These are phyloP conservation scores for Xenoacremonium recifei DNA, from an alignment of 2,329 filamentous ascomycete genomes.

Conservation along the genomic window DNA sequence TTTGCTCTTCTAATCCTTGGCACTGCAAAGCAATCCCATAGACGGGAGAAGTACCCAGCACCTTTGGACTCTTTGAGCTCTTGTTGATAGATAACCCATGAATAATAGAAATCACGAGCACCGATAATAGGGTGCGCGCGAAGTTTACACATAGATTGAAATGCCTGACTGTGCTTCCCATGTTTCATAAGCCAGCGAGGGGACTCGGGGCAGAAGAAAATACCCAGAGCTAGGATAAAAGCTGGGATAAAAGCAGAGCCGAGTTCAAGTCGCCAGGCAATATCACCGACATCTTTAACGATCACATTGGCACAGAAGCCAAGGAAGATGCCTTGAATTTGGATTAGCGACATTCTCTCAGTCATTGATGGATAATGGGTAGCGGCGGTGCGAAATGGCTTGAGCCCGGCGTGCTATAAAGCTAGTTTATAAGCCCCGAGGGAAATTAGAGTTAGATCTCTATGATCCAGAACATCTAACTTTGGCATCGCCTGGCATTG, in stretches of 20 bases:
- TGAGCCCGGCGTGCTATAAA: no score
- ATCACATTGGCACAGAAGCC: conserved; percentile 53
- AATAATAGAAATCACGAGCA: conserved; percentile 2
- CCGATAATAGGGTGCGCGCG: conserved; percentile 1
- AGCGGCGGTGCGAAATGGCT: no score
- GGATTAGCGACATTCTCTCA: no score
- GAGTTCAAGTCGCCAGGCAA: conserved; percentile 59
- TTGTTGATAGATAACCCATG: neutral
- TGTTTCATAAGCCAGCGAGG: conserved; percentile 48
- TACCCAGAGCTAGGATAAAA: conserved; percentile 47
- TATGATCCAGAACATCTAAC: no score
- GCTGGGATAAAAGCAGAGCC: conserved; percentile 54
- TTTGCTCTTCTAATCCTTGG: conserved; percentile 54
- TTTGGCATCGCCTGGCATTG: no score
- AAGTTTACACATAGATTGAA: conserved; percentile 39
- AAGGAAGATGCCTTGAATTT: conserved; percentile 25
- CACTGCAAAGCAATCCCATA: conserved; percentile 55
- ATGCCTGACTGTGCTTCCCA: conserved; percentile 53
- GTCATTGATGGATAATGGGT: no score
- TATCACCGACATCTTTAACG: conserved; percentile 48
- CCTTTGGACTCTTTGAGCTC: neutral
- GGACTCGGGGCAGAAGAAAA: conserved; percentile 34
- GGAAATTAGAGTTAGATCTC: no score
- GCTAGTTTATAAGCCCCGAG: no score
- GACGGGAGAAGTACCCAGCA: neutral